Conservation (phyloP, 768 basidiomycete species). For the Wakefieldia striispora region DNA sequence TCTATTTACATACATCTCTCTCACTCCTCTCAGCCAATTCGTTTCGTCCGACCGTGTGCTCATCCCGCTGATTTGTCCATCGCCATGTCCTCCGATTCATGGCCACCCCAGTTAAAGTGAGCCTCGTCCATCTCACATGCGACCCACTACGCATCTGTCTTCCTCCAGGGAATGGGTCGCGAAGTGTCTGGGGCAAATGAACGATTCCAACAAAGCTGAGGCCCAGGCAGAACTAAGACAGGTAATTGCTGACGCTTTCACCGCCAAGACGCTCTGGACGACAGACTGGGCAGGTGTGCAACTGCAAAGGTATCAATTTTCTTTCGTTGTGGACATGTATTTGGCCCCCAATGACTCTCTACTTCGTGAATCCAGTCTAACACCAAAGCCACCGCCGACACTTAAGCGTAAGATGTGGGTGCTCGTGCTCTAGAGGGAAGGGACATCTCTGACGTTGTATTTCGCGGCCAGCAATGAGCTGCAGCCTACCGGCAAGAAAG, state of each 20-base stretch:
- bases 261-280: conserved; percentile 81
- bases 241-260: conserved; percentile 93
- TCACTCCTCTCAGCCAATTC: not conserved
- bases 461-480: conserved; percentile 36
- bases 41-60: not conserved
- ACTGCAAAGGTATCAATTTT: conserved; percentile 65
- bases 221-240: conserved; percentile 94
- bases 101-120: conserved; percentile 80
- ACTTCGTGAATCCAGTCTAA: conserved; percentile 41
- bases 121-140: conserved; percentile 13
- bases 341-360: conserved; percentile 20
- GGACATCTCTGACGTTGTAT: conserved; percentile 9
- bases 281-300: conserved; percentile 91
- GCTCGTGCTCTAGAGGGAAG: not conserved
- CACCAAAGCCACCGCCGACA: conserved; percentile 55
- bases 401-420: conserved; percentile 73
- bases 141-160: conserved; percentile 14
- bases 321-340: conserved; percentile 1
- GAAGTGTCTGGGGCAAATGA: conserved; percentile 88
- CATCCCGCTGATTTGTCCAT: conserved; percentile 6
- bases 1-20: conserved; percentile 10
- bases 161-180: conserved; percentile 86
- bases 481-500: conserved; percentile 52
- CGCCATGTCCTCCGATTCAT: conserved; percentile 71
- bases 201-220: conserved; percentile 79